Conservation (phyloP, 2,329 filamentous ascomycete genomes). For the Coniochaeta ligniaria region DNA sequence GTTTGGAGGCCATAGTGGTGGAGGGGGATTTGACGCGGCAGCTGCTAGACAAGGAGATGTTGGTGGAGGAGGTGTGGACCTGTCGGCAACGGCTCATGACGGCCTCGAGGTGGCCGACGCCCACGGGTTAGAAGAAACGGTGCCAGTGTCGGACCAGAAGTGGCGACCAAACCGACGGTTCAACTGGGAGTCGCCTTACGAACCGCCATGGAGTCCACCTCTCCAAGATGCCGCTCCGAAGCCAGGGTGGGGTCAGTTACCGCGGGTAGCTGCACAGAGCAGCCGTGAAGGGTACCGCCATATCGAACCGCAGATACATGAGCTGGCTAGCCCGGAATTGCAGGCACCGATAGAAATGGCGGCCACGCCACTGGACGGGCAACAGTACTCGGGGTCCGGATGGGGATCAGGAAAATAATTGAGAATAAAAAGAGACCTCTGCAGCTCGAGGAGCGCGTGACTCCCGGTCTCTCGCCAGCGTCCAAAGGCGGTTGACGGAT, state of each 20-base stretch:
- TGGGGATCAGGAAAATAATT: background rate
- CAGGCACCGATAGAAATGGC: slow-evolving; percentile 18
- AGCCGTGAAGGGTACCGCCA: background rate
- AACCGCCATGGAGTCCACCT: slow-evolving; percentile 8
- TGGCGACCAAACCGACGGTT: slow-evolving; percentile 5
- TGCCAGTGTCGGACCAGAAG: background rate
- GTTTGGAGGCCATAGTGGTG: background rate
- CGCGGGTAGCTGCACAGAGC: background rate
- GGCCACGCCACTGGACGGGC: slow-evolving; percentile 4
- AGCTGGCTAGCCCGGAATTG: slow-evolving; percentile 2
- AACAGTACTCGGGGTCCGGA: background rate
- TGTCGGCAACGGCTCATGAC: background rate
- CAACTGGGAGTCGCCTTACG: slow-evolving; percentile 18
- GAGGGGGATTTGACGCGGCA: background rate
- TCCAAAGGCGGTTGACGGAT: background rate
- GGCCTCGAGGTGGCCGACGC: background rate
- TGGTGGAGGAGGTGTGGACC: background rate
- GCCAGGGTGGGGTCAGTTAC: background rate
- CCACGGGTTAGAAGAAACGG: background rate
- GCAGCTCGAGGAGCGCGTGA: background rate
- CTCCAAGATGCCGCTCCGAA: background rate
- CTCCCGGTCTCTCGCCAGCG: background rate
- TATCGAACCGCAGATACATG: background rate
- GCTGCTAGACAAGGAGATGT: background rate
- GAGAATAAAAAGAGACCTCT: background rate